Evolutionary conservation across 1,284 basidiomycete species (phyloP).

Genomic region (Limonomyces culmigenus): DNA sequence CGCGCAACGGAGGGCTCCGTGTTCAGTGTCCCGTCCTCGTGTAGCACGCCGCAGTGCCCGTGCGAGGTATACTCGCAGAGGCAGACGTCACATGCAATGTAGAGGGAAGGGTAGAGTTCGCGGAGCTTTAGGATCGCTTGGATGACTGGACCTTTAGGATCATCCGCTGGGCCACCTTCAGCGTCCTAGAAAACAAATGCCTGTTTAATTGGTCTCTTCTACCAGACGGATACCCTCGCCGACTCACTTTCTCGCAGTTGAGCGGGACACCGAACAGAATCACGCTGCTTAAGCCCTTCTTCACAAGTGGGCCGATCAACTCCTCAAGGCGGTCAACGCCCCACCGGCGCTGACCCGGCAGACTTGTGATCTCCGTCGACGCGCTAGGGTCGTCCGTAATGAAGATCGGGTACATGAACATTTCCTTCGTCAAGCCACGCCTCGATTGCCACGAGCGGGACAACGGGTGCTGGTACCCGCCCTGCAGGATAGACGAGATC

Average conservation of each 20-base stretch:
- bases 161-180: slow-evolving; percentile 79
- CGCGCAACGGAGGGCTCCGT: slow-evolving; percentile 64
- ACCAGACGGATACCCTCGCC: neutral
- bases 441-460: slow-evolving; percentile 73
- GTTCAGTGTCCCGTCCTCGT: slow-evolving; percentile 60
- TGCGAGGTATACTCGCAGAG: slow-evolving; percentile 99
- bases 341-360: slow-evolving; percentile 88
- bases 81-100: slow-evolving; percentile 91
- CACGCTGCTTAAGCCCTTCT: slow-evolving; percentile 82
- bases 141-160: slow-evolving; percentile 84
- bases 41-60: slow-evolving; percentile 87
- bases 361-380: slow-evolving; percentile 52
- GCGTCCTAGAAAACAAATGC: slow-evolving; percentile 39
- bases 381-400: slow-evolving; percentile 86
- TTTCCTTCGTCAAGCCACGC: slow-evolving; percentile 65
- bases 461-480: slow-evolving; percentile 83
- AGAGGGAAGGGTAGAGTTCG: slow-evolving; percentile 63
- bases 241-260: slow-evolving; percentile 61
- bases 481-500: slow-evolving; percentile 60
- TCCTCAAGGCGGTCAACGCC: slow-evolving; percentile 83
- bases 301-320: slow-evolving; percentile 77
- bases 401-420: slow-evolving; percentile 98
- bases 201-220: neutral
- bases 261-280: slow-evolving; percentile 96
- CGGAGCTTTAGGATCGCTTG: slow-evolving; percentile 72